A percentile compares a stretch with the other conserved stretches of the same genome.
phyloP scores from a whole-genome alignment of 805 yeast species.

The Starmerella cellae region DNA sequence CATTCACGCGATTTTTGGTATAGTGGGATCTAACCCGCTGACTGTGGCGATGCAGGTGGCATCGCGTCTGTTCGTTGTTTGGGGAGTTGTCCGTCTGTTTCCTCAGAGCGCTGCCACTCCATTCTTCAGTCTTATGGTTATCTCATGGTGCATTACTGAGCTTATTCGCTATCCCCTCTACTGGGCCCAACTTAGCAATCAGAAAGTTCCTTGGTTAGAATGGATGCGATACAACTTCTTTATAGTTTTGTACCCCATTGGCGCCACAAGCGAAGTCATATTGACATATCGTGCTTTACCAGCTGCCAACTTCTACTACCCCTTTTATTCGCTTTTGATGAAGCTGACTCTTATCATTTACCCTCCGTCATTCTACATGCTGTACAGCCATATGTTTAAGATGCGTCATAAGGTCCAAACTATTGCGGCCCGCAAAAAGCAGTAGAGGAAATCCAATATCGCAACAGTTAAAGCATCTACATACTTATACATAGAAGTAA shows the following conservation, averaged over 20 bases:
- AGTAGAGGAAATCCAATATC: too few relatives aligned
- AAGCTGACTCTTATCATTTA: conserved; percentile 50
- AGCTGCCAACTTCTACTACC: conserved; percentile 39
- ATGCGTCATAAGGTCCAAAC: conserved; percentile 63
- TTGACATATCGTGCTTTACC: conserved; percentile 58
- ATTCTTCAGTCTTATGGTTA: conserved; percentile 49
- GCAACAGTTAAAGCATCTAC: neutral
- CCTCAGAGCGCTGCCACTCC: conserved; percentile 51
- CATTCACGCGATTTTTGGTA: conserved; percentile 60
- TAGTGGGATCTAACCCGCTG: conserved; percentile 70
- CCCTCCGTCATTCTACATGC: conserved; percentile 73
- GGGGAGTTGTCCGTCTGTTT: conserved; percentile 65
- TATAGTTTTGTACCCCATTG: conserved; percentile 73
- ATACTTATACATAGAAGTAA: neutral
- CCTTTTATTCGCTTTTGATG: conserved; percentile 43
- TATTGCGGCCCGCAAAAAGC: conserved; percentile 7
- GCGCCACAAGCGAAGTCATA: conserved; percentile 72
- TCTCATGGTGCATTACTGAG: conserved; percentile 94
- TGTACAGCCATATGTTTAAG: conserved; percentile 76
- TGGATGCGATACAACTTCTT: conserved; percentile 76
- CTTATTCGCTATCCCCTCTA: conserved; percentile 79
- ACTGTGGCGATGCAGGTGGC: conserved; percentile 82
- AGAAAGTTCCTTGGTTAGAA: conserved; percentile 46
- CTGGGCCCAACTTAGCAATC: conserved; percentile 42
- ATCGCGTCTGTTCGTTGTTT: conserved; percentile 67